Evolutionary conservation across 2,329 filamentous ascomycete species (phyloP).

Genomic region (Dactylellina sp.): DNA sequence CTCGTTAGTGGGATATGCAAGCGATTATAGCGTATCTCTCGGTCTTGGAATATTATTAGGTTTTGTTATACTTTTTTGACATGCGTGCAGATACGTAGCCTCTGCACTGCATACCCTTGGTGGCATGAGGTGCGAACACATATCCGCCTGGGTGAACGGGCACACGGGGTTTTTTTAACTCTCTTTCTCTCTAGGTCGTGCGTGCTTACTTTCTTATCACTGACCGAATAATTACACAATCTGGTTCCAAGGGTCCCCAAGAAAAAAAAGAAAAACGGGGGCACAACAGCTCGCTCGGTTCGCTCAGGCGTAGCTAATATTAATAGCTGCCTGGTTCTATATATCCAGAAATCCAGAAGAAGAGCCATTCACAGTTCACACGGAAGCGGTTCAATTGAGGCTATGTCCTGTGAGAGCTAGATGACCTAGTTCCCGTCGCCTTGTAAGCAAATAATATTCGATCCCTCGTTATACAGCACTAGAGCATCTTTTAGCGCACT

Average conservation of each 20-base stretch:
- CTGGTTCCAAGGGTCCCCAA: slow-evolving; percentile 5
- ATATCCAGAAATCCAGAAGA: background rate
- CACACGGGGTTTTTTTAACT: slow-evolving; percentile 24
- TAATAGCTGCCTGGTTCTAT: slow-evolving; percentile 22
- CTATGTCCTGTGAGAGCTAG: slow-evolving; percentile 36
- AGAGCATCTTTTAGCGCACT: slow-evolving; percentile 39
- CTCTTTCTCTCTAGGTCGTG: slow-evolving; percentile 8
- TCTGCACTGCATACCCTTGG: slow-evolving; percentile 34
- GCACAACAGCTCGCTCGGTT: background rate
- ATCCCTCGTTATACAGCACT: slow-evolving; percentile 17
- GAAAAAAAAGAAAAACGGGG: slow-evolving; percentile 12
- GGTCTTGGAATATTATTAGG: slow-evolving; percentile 28
- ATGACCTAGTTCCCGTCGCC: slow-evolving; percentile 19
- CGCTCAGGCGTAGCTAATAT: background rate
- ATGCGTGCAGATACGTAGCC: slow-evolving; percentile 53
- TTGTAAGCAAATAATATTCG: slow-evolving; percentile 40
- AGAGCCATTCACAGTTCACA: slow-evolving; percentile 39
- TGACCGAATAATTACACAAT: no score
- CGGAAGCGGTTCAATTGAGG: slow-evolving; percentile 41
- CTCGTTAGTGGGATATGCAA: slow-evolving; percentile 48
- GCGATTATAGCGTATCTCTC: slow-evolving; percentile 52
- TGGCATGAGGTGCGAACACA: slow-evolving; percentile 36
- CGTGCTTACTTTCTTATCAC: slow-evolving; percentile 29
- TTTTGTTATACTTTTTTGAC: slow-evolving; percentile 55
- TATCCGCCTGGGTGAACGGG: slow-evolving; percentile 32